phyloP scores from a whole-genome alignment of 495 filamentous ascomycete species.

The Cercophora sp. region DNA sequence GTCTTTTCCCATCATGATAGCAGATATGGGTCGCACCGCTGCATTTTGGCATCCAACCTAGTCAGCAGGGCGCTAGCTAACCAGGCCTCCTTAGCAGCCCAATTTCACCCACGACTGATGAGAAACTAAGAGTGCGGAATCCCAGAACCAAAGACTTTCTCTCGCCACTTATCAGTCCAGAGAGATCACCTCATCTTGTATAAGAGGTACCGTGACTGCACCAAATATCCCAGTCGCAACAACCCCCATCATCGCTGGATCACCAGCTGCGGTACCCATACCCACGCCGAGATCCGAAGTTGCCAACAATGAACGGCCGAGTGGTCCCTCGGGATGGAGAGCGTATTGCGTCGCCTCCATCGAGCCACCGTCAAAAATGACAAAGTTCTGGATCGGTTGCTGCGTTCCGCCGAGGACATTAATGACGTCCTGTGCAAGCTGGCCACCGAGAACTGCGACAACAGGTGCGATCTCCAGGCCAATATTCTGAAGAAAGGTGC shows the following conservation, averaged over 20 bases:
- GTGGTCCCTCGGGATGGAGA: slow-evolving; percentile 62
- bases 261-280: slow-evolving; percentile 1
- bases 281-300: slow-evolving; percentile 11
- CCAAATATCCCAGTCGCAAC: slow-evolving; percentile 3
- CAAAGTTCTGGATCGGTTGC: slow-evolving; percentile 92
- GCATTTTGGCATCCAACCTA: too few relatives aligned
- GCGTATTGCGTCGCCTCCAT: slow-evolving; percentile 75
- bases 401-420: slow-evolving; percentile 86
- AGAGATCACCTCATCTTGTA: background rate
- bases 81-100: too few relatives aligned
- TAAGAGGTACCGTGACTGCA: background rate
- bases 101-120: too few relatives aligned
- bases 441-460: slow-evolving; percentile 82
- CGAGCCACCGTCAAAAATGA: slow-evolving; percentile 83
- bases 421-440: slow-evolving; percentile 93
- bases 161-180: too few relatives aligned
- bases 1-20: too few relatives aligned
- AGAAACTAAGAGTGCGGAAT: too few relatives aligned
- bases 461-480: slow-evolving; percentile 80
- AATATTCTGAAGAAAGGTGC: slow-evolving; percentile 76
- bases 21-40: too few relatives aligned
- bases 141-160: too few relatives aligned
- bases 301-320: slow-evolving; percentile 33
- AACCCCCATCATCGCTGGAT: background rate
- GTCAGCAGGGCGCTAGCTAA: too few relatives aligned